Base-by-base conservation (phyloP, 2,329 filamentous ascomycete species). In the Aspergillus sp. region DNA sequence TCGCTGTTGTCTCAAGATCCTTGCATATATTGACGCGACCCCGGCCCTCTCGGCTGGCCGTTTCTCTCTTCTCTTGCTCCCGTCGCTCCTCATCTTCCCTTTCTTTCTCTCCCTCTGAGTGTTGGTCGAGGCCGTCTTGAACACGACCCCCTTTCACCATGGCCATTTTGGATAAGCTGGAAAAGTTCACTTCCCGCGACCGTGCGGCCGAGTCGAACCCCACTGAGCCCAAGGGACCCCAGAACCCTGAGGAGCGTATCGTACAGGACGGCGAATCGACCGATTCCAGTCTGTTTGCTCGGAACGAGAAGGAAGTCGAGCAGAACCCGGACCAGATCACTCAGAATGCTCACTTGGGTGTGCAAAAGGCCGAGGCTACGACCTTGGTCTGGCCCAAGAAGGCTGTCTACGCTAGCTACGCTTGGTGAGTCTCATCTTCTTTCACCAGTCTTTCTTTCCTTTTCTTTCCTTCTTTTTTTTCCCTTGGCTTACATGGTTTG, bases 311-410 rank as follows among this genome's bases (percentile, higher is more conserved):
- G 57, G 70, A 71, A 41, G 50, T 69, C 17, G 52, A 66, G 51
- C 19, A 45, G 23, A 55, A 70, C 37, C 66, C 67, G 3, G 57
- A 62, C 37, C 46, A 61, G 43, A 52, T 73, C 58, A 73, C 70
- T 7, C 40, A 63, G 27, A 58, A 70, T 60, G 70, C 71, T 9
- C 69, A 75, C 39, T 52, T 65, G n/a, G 78, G 78, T 70, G 77
- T 80, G n/a, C 71, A 78, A 55, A 74, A 78, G 56, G 73, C 77
- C 15, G 77, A 81, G 66, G 79, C 79, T 11, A 71, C 78, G 5
- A 75, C 79, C 15, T 65, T 78, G 61, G 74, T 72, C 24, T 81
- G 79, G 79, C 74, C 74, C 14, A 79, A 73, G 61, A 65, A 70
- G 58, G 73, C 71, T 6, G 64, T 74, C 17, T 66, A 66, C 43